Percentiles rank a stretch among this genome's conserved stretches.
Conservation (phyloP, 495 filamentous ascomycete species). For the Penicillium riverlandense region DNA sequence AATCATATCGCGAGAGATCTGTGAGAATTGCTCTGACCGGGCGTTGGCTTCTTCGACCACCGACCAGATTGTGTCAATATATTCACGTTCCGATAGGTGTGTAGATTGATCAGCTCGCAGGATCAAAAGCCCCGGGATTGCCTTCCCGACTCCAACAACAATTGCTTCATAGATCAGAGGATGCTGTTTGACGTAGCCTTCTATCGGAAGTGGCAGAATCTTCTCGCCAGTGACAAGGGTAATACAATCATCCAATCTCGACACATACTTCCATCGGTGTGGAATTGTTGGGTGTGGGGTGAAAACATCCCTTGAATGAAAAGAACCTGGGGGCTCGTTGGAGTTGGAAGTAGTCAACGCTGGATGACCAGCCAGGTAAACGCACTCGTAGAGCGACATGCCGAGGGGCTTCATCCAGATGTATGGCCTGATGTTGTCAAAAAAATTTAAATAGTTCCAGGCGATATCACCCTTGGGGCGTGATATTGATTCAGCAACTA, state of each 20-base stretch:
- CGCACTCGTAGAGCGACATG: conserved; percentile 41
- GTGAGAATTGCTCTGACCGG: conserved; percentile 45
- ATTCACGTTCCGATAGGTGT: conserved; percentile 28
- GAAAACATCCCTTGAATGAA: conserved; percentile 56
- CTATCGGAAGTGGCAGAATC: conserved; percentile 55
- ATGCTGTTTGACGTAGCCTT: conserved; percentile 47
- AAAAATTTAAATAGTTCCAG: conserved; percentile 48
- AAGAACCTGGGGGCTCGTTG: conserved; percentile 42
- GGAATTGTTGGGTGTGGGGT: conserved; percentile 49
- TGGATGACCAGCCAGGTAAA: conserved; percentile 44
- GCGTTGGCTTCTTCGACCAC: conserved; percentile 42
- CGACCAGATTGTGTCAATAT: conserved; percentile 41
- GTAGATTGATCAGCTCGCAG: conserved; percentile 31
- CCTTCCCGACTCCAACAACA: conserved; percentile 47
- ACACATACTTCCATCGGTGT: conserved; percentile 57
- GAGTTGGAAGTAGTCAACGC: conserved; percentile 49
- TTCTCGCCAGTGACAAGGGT: conserved; percentile 65
- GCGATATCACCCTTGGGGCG: conserved; percentile 38
- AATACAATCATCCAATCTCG: conserved; percentile 55
- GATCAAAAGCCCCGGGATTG: conserved; percentile 47
- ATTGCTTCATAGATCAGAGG: conserved; percentile 47
- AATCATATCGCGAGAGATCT: conserved; percentile 48
- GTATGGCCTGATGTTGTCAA: conserved; percentile 36
- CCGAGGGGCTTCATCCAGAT: conserved; percentile 45
- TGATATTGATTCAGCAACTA: conserved; percentile 41